Conservation (phyloP, 129 eudicot genomes). For the Smallanthus sonchifolius region DNA sequence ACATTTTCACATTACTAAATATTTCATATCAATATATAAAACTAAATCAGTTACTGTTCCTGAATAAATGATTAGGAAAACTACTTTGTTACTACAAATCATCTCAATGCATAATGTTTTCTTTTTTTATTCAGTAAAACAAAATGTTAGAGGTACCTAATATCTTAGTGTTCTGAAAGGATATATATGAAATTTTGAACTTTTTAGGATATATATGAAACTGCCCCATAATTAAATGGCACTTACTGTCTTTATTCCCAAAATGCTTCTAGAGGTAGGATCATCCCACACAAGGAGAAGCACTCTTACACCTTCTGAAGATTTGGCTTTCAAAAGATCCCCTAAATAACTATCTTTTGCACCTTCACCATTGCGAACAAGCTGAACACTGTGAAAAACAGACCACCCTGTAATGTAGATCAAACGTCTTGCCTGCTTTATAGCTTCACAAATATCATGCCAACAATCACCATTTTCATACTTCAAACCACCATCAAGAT, state of each 20-base stretch:
- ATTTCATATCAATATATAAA: background rate
- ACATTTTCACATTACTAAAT: background rate
- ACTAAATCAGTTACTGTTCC: background rate
- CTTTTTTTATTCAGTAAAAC: background rate
- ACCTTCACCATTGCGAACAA: constrained; percentile 35
- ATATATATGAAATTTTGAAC: background rate
- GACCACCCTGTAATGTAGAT: constrained; percentile 50
- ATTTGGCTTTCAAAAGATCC: constrained; percentile 37
- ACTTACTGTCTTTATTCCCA: constrained; percentile 37
- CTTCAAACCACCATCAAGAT: constrained; percentile 31
- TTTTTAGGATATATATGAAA: background rate
- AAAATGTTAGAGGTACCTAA: background rate
- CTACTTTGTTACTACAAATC: background rate
- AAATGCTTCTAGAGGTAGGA: constrained; percentile 39
- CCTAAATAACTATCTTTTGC: constrained; percentile 29
- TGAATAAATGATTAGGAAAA: background rate
- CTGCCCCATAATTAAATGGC: background rate
- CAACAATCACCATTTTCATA: constrained; percentile 41
- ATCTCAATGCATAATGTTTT: background rate
- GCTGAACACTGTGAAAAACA: constrained; percentile 31
- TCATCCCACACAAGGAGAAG: constrained; percentile 45
- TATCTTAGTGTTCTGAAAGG: background rate
- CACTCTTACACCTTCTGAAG: constrained; percentile 48
- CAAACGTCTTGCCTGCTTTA: constrained; percentile 32
- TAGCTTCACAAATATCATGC: constrained; percentile 40